Evolutionary conservation across 768 basidiomycete species (phyloP).

Genomic region (Tephrocybe sp.): DNA sequence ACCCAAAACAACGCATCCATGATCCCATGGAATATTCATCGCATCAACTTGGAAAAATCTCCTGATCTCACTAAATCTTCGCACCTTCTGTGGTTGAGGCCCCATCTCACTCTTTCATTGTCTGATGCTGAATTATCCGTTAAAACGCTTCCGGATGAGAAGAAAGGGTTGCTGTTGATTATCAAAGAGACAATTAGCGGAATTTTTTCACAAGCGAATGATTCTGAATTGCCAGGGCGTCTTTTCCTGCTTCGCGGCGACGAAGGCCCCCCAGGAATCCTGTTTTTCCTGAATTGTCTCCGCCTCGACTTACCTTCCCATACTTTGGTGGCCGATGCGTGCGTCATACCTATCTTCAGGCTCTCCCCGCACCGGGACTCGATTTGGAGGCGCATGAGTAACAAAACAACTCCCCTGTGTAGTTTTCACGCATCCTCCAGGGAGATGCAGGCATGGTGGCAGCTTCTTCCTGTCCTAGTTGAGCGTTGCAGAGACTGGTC

Average conservation of each 20-base stretch:
- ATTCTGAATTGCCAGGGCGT: neutral
- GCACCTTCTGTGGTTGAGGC: constrained; percentile 20
- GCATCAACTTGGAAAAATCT: constrained; percentile 25
- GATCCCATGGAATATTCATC: constrained; percentile 30
- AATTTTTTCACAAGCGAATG: neutral
- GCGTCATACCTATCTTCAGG: constrained; percentile 35
- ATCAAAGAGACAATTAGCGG: constrained; percentile 8
- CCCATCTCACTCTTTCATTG: constrained; percentile 19
- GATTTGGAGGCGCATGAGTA: neutral
- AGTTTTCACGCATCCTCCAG: constrained; percentile 14
- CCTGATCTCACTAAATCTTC: constrained; percentile 17
- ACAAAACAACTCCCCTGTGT: neutral
- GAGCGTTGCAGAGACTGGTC: constrained; percentile 56
- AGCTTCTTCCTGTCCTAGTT: constrained; percentile 45
- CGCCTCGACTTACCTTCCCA: constrained; percentile 46
- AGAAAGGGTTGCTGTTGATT: neutral
- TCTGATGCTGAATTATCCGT: constrained; percentile 18
- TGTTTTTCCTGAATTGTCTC: constrained; percentile 46
- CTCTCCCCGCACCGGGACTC: neutral
- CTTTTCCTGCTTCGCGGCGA: constrained; percentile 23
- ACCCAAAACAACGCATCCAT: constrained; percentile 1
- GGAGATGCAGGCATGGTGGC: constrained; percentile 41
- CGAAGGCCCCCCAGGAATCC: constrained; percentile 25
- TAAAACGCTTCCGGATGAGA: neutral
- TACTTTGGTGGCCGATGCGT: constrained; percentile 51